Base-by-base conservation (phyloP, 169 alveolate genomes). In the Babesia gibsoni region DNA sequence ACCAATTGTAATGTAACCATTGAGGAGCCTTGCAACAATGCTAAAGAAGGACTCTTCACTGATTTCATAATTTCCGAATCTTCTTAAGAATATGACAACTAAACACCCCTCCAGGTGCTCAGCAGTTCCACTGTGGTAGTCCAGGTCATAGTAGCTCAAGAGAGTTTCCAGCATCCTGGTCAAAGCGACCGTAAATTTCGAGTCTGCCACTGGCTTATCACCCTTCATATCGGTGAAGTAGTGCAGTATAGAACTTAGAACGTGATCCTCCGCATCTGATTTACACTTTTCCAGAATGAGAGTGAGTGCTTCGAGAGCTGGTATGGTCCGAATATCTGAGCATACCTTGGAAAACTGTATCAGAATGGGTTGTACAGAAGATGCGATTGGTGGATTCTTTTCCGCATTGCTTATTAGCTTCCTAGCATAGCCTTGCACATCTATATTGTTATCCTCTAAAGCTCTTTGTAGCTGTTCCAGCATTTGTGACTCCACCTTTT, bases 31-130 rank as follows among this genome's bases (percentile, higher is more conserved):
- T 0, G 10, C 29, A 5, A 63, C 36, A 18, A 63, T 25, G 22
- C 29, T 42, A 32, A 4, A 12, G 16, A 63, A 14, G 41, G 49
- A 22, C 23, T 77, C 82, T 42, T 54, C 57, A 45, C 12, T 23
- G 6, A 77, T 68, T n/a, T 67, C 80, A 56, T 54, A 54, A 0
- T 48, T 49, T 1, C 18, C 75, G 52, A 22, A 20, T 27, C 27
- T 23, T 67, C 45, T 67, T 45, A 52, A 27, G 43, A 77, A 77
- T 23, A 77, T 45, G 16, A 73, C 50, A 12, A 67, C 64, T 10
- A 77, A 45, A 37, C 81, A 67, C 9, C 79, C 52, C 57, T 77
- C 73, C 30, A 77, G 8, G 20, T 22, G 79, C 10, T 77, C 69
- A 14, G 32, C 30, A 8, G 12, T 4, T 39, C 37, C 73, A 5